Conservation (phyloP, 164 flowering plant genomes). For the Vitis rotundifolia region DNA sequence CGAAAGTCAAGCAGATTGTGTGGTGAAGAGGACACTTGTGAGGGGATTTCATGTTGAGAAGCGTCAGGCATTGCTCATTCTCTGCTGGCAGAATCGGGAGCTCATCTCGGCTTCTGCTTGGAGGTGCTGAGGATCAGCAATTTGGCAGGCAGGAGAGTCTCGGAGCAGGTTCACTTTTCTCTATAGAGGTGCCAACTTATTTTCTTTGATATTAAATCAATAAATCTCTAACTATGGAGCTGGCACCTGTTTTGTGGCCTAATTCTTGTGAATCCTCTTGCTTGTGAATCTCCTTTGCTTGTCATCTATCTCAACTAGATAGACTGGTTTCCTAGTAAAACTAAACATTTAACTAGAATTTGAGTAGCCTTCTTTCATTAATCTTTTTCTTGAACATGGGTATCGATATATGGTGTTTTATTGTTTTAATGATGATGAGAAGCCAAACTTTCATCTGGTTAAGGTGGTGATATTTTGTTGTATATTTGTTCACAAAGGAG, state of each 20-base stretch:
- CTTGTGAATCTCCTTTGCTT: slow-evolving; percentile 18
- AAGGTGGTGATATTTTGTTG: slow-evolving; percentile 8
- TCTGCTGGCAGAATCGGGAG: slow-evolving; percentile 81
- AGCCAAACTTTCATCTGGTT: slow-evolving; percentile 9
- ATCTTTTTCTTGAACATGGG: slow-evolving; percentile 12
- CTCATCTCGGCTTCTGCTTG: slow-evolving; percentile 87
- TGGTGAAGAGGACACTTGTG: slow-evolving; percentile 65
- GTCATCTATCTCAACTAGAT: slow-evolving; percentile 9
- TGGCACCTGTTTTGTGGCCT: slow-evolving; percentile 15
- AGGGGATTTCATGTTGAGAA: slow-evolving; percentile 89
- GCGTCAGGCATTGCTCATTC: slow-evolving; percentile 72
- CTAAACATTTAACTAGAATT: slow-evolving; percentile 11
- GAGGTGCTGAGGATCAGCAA: slow-evolving; percentile 54
- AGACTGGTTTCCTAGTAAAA: background rate
- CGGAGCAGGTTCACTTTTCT: slow-evolving; percentile 1
- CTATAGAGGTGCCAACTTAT: slow-evolving; percentile 13
- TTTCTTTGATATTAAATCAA: slow-evolving; percentile 18
- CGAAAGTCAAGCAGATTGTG: slow-evolving; percentile 80
- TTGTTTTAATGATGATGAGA: background rate
- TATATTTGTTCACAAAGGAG: slow-evolving; percentile 11
- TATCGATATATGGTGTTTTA: slow-evolving; percentile 9
- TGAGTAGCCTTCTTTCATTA: background rate
- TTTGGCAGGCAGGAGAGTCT: slow-evolving; percentile 12
- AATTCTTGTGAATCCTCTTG: slow-evolving; percentile 10
- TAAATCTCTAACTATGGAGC: slow-evolving; percentile 11